A percentile compares a stretch with the other conserved stretches of the same genome.
phyloP scores from a whole-genome alignment of 2,329 filamentous ascomycete genomes.

The Zymoseptoria pseudotritici region DNA sequence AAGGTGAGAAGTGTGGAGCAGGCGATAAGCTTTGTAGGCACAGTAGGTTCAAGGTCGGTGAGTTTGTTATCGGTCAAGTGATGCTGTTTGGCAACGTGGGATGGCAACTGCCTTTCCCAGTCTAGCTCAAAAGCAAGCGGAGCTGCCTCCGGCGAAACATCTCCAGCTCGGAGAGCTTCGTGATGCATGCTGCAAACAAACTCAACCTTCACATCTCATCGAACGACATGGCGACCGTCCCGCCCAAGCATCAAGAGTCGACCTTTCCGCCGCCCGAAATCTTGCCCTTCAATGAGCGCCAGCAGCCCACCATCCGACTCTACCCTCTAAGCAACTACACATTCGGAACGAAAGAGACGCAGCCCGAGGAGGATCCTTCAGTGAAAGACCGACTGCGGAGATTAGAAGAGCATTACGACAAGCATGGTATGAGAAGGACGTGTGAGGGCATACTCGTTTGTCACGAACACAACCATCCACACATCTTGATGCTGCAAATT shows the following conservation, averaged over 20 bases:
- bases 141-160: neutral
- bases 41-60: neutral
- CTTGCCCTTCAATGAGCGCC: constrained; percentile 75
- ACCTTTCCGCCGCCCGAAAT: constrained; percentile 17
- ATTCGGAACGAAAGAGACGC: constrained; percentile 95
- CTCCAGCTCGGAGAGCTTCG: neutral
- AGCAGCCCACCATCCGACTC: constrained; percentile 74
- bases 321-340: constrained; percentile 98
- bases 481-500: constrained; percentile 98
- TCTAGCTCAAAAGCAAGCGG: neutral
- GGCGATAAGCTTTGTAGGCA: neutral
- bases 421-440: constrained; percentile 92
- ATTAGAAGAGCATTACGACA: constrained; percentile 87
- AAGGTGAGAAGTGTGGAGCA: neutral
- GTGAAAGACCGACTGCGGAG: constrained; percentile 87
- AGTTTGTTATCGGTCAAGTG: neutral
- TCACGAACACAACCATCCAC: constrained; percentile 97
- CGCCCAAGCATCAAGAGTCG: constrained; percentile 21
- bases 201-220: neutral
- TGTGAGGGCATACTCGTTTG: constrained; percentile 96
- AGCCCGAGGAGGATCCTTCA: constrained; percentile 94
- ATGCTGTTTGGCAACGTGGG: neutral
- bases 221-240: constrained; percentile 24
- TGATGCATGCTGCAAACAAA: neutral
- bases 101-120: neutral